phyloP scores from a whole-genome alignment of 495 filamentous ascomycete species.

The Oidiodendron maius region DNA sequence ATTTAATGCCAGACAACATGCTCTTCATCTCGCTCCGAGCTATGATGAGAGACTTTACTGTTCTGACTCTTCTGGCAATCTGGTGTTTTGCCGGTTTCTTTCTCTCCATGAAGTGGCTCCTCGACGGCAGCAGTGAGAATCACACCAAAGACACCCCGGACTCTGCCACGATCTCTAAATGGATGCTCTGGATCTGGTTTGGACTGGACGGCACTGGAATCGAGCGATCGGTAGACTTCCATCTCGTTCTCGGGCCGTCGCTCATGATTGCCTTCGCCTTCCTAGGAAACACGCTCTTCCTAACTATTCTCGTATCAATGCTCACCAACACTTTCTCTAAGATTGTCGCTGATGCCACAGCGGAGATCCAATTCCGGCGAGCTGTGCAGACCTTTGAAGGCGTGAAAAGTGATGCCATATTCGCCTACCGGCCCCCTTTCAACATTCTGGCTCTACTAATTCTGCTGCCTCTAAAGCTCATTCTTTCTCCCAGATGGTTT shows the following conservation, averaged over 20 bases:
- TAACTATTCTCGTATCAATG: conserved; percentile 68
- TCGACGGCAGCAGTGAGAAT: too few species aligned
- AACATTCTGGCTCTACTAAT: conserved; percentile 59
- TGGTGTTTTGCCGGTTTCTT: conserved; percentile 70
- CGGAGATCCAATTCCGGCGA: conserved; percentile 62
- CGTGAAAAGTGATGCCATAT: conserved; percentile 56
- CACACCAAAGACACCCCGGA: too few species aligned
- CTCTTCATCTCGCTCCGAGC: conserved; percentile 62
- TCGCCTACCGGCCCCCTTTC: conserved; percentile 66
- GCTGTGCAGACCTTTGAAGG: conserved; percentile 66
- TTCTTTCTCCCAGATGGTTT: conserved; percentile 61
- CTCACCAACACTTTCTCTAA: conserved; percentile 62
- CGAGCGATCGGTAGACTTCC: conserved; percentile 53
- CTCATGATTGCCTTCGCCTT: conserved; percentile 69
- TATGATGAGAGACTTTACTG: conserved; percentile 68
- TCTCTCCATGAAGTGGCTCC: conserved; percentile 60
- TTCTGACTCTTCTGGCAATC: conserved; percentile 53
- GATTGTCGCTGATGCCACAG: conserved; percentile 53
- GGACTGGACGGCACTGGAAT: conserved; percentile 67
- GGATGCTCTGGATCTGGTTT: conserved; percentile 78
- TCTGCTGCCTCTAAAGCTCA: conserved; percentile 57
- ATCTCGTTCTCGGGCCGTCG: conserved; percentile 55
- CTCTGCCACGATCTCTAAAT: conserved; percentile 54
- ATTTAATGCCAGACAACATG: conserved; percentile 63
- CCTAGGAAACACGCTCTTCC: conserved; percentile 67